Percentiles rank a stretch among this genome's conserved stretches.
phyloP scores from a whole-genome alignment of 306 rosid species.

The Astragalus membranaceus region DNA sequence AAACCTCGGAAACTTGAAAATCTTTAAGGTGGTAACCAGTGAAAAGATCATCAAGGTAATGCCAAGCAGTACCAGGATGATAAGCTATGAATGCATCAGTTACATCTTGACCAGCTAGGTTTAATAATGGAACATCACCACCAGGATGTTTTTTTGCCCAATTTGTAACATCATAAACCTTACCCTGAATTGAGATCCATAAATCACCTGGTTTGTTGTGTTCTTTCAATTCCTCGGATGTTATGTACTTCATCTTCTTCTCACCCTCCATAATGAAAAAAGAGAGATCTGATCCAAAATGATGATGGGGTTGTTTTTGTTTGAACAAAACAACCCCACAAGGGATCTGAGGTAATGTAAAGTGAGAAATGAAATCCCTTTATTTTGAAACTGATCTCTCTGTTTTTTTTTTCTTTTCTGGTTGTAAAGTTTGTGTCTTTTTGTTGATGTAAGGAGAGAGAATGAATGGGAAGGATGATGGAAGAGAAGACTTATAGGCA shows the following conservation, averaged over 20 bases:
- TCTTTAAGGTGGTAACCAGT: constrained; percentile 49
- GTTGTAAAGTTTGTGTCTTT: not conserved
- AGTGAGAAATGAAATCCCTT: too few relatives aligned
- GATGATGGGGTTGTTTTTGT: too few relatives aligned
- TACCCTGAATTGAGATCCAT: constrained; percentile 79
- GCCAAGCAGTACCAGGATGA: constrained; percentile 65
- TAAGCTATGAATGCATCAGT: constrained; percentile 73
- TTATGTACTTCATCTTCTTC: constrained; percentile 41
- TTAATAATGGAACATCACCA: constrained; percentile 49
- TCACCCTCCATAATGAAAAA: constrained; percentile 21
- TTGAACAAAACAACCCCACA: too few relatives aligned
- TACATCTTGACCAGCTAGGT: constrained; percentile 66
- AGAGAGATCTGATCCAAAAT: too few relatives aligned
- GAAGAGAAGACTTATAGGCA: not conserved
- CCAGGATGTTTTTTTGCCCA: constrained; percentile 73
- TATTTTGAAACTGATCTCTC: too few relatives aligned
- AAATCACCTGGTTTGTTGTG: constrained; percentile 61
- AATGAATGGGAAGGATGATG: too few relatives aligned
- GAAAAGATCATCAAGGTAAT: constrained; percentile 49
- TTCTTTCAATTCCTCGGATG: constrained; percentile 35
- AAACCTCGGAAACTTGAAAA: constrained; percentile 53
- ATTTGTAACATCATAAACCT: constrained; percentile 59
- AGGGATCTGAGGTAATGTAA: not conserved
- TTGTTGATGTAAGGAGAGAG: not conserved
- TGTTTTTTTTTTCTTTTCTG: not conserved